phyloP scores from a whole-genome alignment of 2,329 filamentous ascomycete genomes.

The Nothophoma quercina region DNA sequence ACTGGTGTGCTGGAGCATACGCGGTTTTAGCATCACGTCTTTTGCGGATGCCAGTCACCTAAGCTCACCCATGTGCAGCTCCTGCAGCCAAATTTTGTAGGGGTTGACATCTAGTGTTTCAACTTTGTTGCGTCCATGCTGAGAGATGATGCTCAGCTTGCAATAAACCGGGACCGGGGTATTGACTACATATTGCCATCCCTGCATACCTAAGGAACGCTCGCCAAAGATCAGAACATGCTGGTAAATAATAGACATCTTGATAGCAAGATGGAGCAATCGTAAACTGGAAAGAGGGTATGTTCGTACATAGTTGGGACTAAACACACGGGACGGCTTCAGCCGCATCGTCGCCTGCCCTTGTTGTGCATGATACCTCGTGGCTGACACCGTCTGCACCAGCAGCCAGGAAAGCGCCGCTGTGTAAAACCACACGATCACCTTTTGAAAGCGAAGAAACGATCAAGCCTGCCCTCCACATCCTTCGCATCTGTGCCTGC shows the following conservation, averaged over 20 bases:
- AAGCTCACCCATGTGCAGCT: no score
- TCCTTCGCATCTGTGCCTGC: conserved; percentile 51
- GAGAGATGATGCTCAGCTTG: background rate
- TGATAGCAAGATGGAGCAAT: background rate
- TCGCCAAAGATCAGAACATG: background rate
- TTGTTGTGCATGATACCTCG: background rate
- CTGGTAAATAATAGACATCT: background rate
- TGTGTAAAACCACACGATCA: background rate
- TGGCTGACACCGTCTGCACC: background rate
- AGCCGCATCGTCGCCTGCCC: background rate
- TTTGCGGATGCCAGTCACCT: no score
- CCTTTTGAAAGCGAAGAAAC: conserved; percentile 48
- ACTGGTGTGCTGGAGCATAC: no score
- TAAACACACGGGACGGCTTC: background rate
- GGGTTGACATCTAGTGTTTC: no score
- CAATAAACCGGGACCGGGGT: background rate
- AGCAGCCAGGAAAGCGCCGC: background rate
- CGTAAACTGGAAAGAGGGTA: background rate
- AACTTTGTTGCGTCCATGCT: no score
- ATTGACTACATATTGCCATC: background rate
- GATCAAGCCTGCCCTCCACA: conserved; percentile 50
- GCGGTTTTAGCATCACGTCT: no score
- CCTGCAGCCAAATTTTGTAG: no score
- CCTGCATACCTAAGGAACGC: background rate
- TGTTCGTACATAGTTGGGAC: background rate